These are phyloP conservation scores for Stagonosporopsis cucurbitacearum DNA, from an alignment of 2,329 filamentous ascomycete genomes.

Conservation along the genomic window DNA sequence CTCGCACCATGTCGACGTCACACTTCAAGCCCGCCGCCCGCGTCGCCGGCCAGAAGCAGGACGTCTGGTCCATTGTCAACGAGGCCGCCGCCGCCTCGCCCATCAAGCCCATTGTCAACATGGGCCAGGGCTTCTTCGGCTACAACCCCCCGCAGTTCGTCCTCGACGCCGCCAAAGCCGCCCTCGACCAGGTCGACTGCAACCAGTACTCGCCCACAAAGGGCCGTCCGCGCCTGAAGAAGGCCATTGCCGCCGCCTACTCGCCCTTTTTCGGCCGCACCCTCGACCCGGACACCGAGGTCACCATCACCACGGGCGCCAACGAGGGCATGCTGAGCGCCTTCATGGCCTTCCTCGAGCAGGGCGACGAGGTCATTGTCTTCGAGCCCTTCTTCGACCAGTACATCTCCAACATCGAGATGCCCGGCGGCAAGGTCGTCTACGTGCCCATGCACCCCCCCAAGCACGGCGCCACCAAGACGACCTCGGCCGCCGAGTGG, in stretches of 20 bases:
- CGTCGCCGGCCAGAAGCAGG: slow-evolving; percentile 62
- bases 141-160: slow-evolving; percentile 95
- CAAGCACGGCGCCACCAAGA: slow-evolving; percentile 75
- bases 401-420: slow-evolving; percentile 98
- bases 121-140: slow-evolving; percentile 80
- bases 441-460: slow-evolving; percentile 96
- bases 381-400: slow-evolving; percentile 99
- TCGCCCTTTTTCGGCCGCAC: slow-evolving; percentile 83
- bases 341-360: slow-evolving; percentile 97
- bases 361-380: slow-evolving; percentile 93
- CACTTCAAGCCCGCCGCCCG: slow-evolving; percentile 60
- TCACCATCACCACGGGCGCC: slow-evolving; percentile 91
- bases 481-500: slow-evolving; percentile 88
- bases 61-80: slow-evolving; percentile 72
- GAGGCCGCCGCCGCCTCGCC: slow-evolving; percentile 69
- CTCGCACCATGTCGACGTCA: slow-evolving; percentile 45
- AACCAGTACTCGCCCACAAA: slow-evolving; percentile 98
- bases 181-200: slow-evolving; percentile 89
- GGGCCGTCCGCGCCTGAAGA: slow-evolving; percentile 87
- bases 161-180: slow-evolving; percentile 86
- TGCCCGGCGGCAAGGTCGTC: slow-evolving; percentile 92
- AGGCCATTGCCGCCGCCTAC: slow-evolving; percentile 93
- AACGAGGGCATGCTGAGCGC: slow-evolving; percentile 94
- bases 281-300: slow-evolving; percentile 87
- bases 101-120: slow-evolving; percentile 71